Conservation (phyloP, 2,329 filamentous ascomycete species). For the Colletotrichum incanum region DNA sequence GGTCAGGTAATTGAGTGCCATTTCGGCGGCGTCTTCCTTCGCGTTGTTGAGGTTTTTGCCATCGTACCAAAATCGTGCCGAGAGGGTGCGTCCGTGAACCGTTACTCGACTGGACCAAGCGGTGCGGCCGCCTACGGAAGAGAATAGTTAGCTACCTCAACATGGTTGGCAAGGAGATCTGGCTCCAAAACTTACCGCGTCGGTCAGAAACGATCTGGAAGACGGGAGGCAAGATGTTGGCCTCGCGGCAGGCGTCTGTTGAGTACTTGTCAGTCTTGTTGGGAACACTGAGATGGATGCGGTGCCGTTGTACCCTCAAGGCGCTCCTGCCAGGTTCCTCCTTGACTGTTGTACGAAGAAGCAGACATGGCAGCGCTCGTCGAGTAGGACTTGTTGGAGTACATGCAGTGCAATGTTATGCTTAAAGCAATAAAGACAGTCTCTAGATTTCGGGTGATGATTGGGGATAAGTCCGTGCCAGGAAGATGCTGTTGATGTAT, state of each 20-base stretch:
- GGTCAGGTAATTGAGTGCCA: constrained; percentile 75
- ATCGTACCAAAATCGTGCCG: constrained; percentile 93
- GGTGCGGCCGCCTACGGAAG: constrained; percentile 83
- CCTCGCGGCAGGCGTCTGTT: constrained; percentile 71
- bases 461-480: neutral
- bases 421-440: constrained; percentile 16
- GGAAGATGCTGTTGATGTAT: neutral
- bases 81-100: constrained; percentile 75
- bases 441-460: neutral
- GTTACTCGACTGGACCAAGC: constrained; percentile 89
- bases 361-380: constrained; percentile 40
- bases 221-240: constrained; percentile 68
- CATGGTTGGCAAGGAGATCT: neutral
- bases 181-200: constrained; percentile 69
- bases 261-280: constrained; percentile 36
- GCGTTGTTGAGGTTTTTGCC: constrained; percentile 90
- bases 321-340: constrained; percentile 67
- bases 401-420: constrained; percentile 35
- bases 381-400: constrained; percentile 40
- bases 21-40: constrained; percentile 91
- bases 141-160: constrained; percentile 17
- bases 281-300: neutral
- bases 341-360: constrained; percentile 41
- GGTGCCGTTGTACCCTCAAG: constrained; percentile 64
- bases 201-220: constrained; percentile 83